phyloP scores from a whole-genome alignment of 164 flowering plant species.

The Magnolia kwangsiensis region DNA sequence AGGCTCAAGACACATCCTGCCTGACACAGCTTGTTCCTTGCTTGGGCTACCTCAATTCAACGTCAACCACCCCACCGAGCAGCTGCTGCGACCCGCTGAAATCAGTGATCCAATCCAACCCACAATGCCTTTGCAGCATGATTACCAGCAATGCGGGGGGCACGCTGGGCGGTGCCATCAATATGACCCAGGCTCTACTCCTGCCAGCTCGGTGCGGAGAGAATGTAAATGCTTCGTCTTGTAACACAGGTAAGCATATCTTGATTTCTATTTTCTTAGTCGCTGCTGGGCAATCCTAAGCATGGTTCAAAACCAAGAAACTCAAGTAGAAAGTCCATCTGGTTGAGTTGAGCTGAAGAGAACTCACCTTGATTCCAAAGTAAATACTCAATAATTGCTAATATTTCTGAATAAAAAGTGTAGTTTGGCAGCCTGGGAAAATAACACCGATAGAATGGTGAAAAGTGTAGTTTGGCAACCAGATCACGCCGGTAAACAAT shows the following conservation, averaged over 20 bases:
- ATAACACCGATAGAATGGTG: too few relatives aligned
- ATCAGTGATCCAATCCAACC: slow-evolving; percentile 42
- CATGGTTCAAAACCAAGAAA: background rate
- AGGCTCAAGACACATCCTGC: slow-evolving; percentile 31
- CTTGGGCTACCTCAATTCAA: slow-evolving; percentile 49
- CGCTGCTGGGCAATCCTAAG: background rate
- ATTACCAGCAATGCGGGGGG: slow-evolving; percentile 27
- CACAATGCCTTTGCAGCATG: slow-evolving; percentile 59
- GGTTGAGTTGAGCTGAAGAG: background rate
- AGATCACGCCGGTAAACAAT: background rate
- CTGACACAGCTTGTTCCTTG: slow-evolving; percentile 51
- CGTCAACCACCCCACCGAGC: slow-evolving; percentile 45
- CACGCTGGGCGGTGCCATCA: slow-evolving; percentile 46
- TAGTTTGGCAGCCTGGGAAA: too few relatives aligned
- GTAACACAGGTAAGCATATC: slow-evolving; percentile 29
- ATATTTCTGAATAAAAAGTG: too few relatives aligned
- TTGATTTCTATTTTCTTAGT: background rate
- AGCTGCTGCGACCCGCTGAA: slow-evolving; percentile 67
- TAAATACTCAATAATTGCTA: too few relatives aligned
- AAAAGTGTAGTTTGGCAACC: background rate
- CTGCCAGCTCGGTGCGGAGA: slow-evolving; percentile 66
- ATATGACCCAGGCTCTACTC: slow-evolving; percentile 40
- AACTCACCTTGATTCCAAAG: background rate
- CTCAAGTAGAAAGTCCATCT: background rate
- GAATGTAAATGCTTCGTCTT: slow-evolving; percentile 52